phyloP scores from a whole-genome alignment of 352 stramenopile genomes.

The Globisporangium barbulae region DNA sequence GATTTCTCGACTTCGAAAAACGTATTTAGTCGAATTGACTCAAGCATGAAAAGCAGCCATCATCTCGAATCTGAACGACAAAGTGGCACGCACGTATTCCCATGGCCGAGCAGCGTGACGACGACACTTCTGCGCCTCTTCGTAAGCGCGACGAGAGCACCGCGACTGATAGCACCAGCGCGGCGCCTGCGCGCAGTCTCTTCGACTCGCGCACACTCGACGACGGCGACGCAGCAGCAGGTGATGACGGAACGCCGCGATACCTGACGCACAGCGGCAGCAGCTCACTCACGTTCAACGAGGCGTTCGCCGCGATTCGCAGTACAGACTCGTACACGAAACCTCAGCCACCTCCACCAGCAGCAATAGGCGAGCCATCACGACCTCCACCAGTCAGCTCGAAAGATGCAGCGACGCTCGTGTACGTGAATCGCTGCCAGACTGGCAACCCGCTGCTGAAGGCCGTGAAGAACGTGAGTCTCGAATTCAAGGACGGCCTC shows the following conservation, averaged over 20 bases:
- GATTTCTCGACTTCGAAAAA: neutral
- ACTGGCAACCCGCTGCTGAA: constrained; percentile 93
- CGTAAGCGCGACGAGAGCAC: neutral
- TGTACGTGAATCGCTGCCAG: constrained; percentile 85
- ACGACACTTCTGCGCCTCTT: neutral
- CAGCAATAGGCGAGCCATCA: constrained; percentile 10
- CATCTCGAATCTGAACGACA: neutral
- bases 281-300: constrained; percentile 35
- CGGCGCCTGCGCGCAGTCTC: constrained; percentile 26
- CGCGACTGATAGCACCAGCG: neutral
- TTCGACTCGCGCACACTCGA: constrained; percentile 42
- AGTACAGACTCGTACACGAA: constrained; percentile 56
- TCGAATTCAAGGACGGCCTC: constrained; percentile 88
- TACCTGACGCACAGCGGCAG: constrained; percentile 34
- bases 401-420: constrained; percentile 48
- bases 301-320: constrained; percentile 59
- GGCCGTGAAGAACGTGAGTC: constrained; percentile 91
- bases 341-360: constrained; percentile 12
- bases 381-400: constrained; percentile 9
- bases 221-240: neutral
- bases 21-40: neutral
- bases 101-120: neutral
- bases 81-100: neutral
- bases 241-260: constrained; percentile 21
- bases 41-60: constrained; percentile 3